Conservation (phyloP, 2,329 filamentous ascomycete genomes). For the Aspergillus vadensis region DNA sequence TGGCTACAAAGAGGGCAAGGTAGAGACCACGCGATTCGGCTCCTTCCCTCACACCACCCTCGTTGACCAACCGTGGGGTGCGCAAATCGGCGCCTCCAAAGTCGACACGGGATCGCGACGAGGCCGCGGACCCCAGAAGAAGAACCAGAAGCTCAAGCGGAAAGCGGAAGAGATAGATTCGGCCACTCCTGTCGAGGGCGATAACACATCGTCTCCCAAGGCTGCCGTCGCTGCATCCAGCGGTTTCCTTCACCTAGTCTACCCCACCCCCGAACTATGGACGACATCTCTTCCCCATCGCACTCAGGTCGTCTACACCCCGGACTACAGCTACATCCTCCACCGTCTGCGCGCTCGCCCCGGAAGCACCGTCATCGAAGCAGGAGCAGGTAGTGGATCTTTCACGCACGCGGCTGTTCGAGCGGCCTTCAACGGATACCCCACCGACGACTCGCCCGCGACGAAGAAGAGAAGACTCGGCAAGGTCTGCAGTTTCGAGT, state of each 20-base stretch:
- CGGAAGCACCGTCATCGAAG: slow-evolving; percentile 52
- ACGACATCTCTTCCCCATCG: slow-evolving; percentile 54
- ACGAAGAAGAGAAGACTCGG: slow-evolving; percentile 36
- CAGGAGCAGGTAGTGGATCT: slow-evolving; percentile 55
- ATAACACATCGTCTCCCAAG: slow-evolving; percentile 17
- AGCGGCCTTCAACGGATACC: slow-evolving; percentile 52
- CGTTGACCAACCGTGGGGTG: slow-evolving; percentile 81
- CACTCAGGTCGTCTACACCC: slow-evolving; percentile 57
- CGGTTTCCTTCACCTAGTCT: slow-evolving; percentile 53
- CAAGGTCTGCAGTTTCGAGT: slow-evolving; percentile 55
- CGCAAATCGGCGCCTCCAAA: slow-evolving; percentile 83
- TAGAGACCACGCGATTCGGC: slow-evolving; percentile 90
- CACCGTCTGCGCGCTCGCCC: slow-evolving; percentile 51
- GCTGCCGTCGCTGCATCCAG: slow-evolving; percentile 45
- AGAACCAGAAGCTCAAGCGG: slow-evolving; percentile 58
- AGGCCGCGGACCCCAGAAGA: slow-evolving; percentile 70
- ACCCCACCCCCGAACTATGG: slow-evolving; percentile 54
- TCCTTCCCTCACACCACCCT: slow-evolving; percentile 82
- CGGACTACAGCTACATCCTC: slow-evolving; percentile 56
- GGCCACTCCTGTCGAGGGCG: slow-evolving; percentile 26
- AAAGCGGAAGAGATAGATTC: slow-evolving; percentile 48
- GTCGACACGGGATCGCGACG: slow-evolving; percentile 92
- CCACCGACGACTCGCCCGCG: slow-evolving; percentile 21
- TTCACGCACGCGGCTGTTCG: slow-evolving; percentile 55
- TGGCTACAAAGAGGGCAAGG: slow-evolving; percentile 74